phyloP scores from a whole-genome alignment of 805 yeast species.

The Yamadazyma tumulicola region DNA sequence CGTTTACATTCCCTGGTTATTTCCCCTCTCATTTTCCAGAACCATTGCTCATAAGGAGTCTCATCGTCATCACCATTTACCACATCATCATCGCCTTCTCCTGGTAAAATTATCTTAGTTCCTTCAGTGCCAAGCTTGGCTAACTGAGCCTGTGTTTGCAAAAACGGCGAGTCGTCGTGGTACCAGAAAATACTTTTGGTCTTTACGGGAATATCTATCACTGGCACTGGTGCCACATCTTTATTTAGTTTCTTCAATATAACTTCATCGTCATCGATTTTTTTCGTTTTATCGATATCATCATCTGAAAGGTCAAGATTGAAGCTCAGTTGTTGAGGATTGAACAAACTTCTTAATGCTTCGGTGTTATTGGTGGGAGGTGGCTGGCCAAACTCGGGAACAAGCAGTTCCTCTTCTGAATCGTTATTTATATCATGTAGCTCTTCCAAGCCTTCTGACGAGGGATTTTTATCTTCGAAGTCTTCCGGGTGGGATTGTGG shows the following conservation, averaged over 20 bases:
- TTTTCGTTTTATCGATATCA: slow-evolving; percentile 40
- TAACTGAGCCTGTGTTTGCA: slow-evolving; percentile 79
- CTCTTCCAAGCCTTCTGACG: slow-evolving; percentile 3
- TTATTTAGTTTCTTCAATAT: slow-evolving; percentile 25
- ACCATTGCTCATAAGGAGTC: slow-evolving; percentile 64
- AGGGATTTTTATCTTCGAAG: slow-evolving; percentile 3
- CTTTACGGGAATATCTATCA: slow-evolving; percentile 2
- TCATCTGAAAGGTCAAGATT: slow-evolving; percentile 41
- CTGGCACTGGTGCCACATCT: slow-evolving; percentile 2
- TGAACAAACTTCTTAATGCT: slow-evolving; percentile 57
- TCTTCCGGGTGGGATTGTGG: slow-evolving; percentile 15
- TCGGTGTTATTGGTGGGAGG: slow-evolving; percentile 42
- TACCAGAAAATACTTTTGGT: slow-evolving; percentile 66
- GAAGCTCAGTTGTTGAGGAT: slow-evolving; percentile 32
- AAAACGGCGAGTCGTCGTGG: slow-evolving; percentile 82
- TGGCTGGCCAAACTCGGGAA: slow-evolving; percentile 48
- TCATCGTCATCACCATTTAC: slow-evolving; percentile 25
- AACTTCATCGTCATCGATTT: slow-evolving; percentile 17
- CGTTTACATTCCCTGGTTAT: slow-evolving; percentile 73
- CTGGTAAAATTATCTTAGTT: slow-evolving; percentile 33
- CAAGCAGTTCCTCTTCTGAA: slow-evolving; percentile 40
- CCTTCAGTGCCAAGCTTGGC: slow-evolving; percentile 46
- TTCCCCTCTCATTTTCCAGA: slow-evolving; percentile 80
- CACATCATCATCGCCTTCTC: slow-evolving; percentile 22
- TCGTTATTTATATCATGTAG: slow-evolving; percentile 10